These are phyloP conservation scores for Chrysochromulina parva DNA, from an alignment of 78 protist genomes.

Conservation along the genomic window DNA sequence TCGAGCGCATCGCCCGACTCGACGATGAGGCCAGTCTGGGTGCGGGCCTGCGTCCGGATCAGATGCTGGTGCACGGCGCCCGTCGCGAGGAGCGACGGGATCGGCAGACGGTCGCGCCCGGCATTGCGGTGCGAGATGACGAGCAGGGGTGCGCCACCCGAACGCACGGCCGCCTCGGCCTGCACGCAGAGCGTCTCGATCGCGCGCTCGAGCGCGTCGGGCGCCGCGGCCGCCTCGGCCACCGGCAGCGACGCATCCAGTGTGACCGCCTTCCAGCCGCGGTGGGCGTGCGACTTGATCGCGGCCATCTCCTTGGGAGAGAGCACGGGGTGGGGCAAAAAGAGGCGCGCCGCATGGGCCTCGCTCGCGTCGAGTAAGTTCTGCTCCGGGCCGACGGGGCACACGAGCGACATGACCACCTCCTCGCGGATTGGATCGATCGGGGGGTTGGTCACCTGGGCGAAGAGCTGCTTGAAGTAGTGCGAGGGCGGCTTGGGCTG, in stretches of 20 bases:
- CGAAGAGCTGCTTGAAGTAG: conserved; percentile 88
- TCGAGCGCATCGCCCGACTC: conserved; percentile 68
- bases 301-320: conserved; percentile 29
- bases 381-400: conserved; percentile 45
- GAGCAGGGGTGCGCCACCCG: conserved; percentile 52
- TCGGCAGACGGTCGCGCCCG: conserved; percentile 45
- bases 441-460: conserved; percentile 91
- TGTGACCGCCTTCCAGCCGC: neutral
- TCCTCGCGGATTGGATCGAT: conserved; percentile 89
- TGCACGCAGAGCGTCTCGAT: conserved; percentile 50
- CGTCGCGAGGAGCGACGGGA: conserved; percentile 62
- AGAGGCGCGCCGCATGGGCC: neutral
- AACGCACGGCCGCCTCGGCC: conserved; percentile 53
- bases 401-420: conserved; percentile 76
- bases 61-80: conserved; percentile 82
- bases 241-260: conserved; percentile 56
- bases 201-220: conserved; percentile 45
- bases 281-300: conserved; percentile 7
- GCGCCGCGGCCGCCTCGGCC: neutral
- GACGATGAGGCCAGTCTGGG: conserved; percentile 55
- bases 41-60: conserved; percentile 49
- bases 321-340: neutral
- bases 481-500: conserved; percentile 69
- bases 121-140: conserved; percentile 9
- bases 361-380: neutral